Percentiles rank a stretch among this genome's conserved stretches.
Evolutionary conservation across 2,329 filamentous ascomycete species (phyloP).

Genomic region (Pseudogymnoascus sp.): DNA sequence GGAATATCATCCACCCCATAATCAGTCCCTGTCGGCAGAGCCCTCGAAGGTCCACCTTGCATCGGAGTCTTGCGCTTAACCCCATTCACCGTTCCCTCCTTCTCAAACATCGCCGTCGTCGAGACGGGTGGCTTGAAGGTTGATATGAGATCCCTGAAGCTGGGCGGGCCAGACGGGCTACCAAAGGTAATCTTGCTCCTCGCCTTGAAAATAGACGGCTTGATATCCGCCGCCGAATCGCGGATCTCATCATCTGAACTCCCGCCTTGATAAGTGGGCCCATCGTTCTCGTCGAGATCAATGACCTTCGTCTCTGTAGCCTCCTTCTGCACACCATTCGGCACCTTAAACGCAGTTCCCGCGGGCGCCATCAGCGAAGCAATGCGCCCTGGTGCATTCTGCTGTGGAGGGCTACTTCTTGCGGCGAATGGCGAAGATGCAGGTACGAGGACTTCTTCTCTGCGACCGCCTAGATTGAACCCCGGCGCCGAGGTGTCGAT

Average conservation of each 20-base stretch:
- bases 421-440: constrained; percentile 64
- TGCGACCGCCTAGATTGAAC: neutral
- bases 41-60: constrained; percentile 36
- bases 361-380: constrained; percentile 63
- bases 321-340: constrained; percentile 30
- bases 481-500: constrained; percentile 26
- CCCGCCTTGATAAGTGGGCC: constrained; percentile 50
- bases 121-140: neutral
- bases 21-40: constrained; percentile 35
- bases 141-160: neutral
- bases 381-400: constrained; percentile 25
- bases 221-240: constrained; percentile 46
- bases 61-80: constrained; percentile 12
- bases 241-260: constrained; percentile 53
- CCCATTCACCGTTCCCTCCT: neutral
- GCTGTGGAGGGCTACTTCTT: neutral
- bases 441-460: constrained; percentile 62
- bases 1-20: constrained; percentile 40
- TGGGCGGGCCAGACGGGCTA: neutral
- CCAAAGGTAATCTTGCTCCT: constrained; percentile 11
- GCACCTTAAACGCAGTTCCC: constrained; percentile 60
- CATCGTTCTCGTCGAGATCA: constrained; percentile 46
- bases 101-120: constrained; percentile 1
- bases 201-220: constrained; percentile 45
- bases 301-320: constrained; percentile 38